Evolutionary conservation across 169 alveolate species (phyloP).

Genomic region (Plasmodium ovale): DNA sequence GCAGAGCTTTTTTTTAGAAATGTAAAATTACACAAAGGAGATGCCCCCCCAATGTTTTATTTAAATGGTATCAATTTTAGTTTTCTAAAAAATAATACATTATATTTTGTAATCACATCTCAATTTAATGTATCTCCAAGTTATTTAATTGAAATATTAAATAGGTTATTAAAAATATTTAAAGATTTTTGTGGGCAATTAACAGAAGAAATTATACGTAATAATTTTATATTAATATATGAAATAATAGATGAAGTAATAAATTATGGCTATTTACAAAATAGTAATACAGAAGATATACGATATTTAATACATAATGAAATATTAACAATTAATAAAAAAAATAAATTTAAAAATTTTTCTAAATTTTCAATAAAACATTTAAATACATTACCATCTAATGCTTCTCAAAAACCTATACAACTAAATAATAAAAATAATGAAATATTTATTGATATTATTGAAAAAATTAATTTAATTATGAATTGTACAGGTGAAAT

Average conservation of each 20-base stretch:
- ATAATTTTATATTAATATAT: constrained; percentile 96
- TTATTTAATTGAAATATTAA: constrained; percentile 91
- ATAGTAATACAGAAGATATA: constrained; percentile 94
- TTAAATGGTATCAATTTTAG: constrained; percentile 92
- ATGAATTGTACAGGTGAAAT: constrained; percentile 92
- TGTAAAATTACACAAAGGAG: constrained; percentile 90
- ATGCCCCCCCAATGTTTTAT: constrained; percentile 84
- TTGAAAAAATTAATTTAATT: constrained; percentile 85
- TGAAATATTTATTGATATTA: constrained; percentile 82
- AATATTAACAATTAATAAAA: neutral
- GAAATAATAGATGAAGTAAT: constrained; percentile 97
- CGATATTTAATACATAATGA: constrained; percentile 85
- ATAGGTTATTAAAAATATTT: constrained; percentile 89
- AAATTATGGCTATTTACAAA: constrained; percentile 97
- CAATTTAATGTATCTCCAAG: constrained; percentile 94
- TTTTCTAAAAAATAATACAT: constrained; percentile 88
- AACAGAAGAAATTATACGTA: constrained; percentile 96
- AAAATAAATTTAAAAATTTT: constrained; percentile 12
- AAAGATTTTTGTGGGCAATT: constrained; percentile 98
- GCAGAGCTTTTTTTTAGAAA: constrained; percentile 94
- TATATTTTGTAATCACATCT: constrained; percentile 94
- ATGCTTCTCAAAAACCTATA: constrained; percentile 88
- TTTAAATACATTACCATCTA: constrained; percentile 85
- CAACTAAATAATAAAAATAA: constrained; percentile 47
- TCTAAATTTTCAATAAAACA: constrained; percentile 33